Base-by-base conservation (phyloP, 2,329 filamentous ascomycete species). In the Coniochaeta prunicola region DNA sequence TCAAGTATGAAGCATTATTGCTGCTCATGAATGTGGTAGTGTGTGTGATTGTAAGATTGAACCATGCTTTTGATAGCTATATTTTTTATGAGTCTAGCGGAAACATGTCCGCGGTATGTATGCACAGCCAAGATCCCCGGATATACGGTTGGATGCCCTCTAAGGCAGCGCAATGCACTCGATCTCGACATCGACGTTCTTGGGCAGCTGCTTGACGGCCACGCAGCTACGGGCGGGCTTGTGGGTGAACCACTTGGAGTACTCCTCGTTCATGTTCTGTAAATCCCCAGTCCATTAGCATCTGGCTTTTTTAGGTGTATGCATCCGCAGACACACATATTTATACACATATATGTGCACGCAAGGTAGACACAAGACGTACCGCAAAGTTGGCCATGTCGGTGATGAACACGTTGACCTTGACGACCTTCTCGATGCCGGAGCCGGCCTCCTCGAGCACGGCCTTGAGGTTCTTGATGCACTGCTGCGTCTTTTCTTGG, bases 151-250 rank as follows among this genome's bases (percentile, higher is more conserved):
- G 8, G 21, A n/a, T 19, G 40, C 6, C 19, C 7, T 13, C 53
- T 74, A 86, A 62, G 86, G 80, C 58, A 89, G 79, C 59, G 91
- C 91, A 78, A 94, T 89, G 71, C 86, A 90, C 81, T 96, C 91
- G 71, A 96, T 94, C 81, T 96, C 92, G 26, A 96, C 86, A 61
- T 91, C 87, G 45, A 92, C 91, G 59, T 87, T 86, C 81, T 92
- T 91, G 61, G 92, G 92, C 64, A 96, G 82, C 67, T 90, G 86
- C 81, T 94, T 92, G 64, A 96, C 92, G 5, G 91, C 91, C 58
- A 96, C 91, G 71, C 91, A 96, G 76, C 88, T 92, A 66, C 91
- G 83, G n/a, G 90, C 89, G 21, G 91, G 91, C 82, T 91, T 92
- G 77, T 91, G 87, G 61, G 81, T 76, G 74, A 93, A 92, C 81